Percentiles rank a stretch among this genome's conserved stretches.
Evolutionary conservation across 805 yeast genomes (phyloP).

Genomic region (Wickerhamiella bombiphila): DNA sequence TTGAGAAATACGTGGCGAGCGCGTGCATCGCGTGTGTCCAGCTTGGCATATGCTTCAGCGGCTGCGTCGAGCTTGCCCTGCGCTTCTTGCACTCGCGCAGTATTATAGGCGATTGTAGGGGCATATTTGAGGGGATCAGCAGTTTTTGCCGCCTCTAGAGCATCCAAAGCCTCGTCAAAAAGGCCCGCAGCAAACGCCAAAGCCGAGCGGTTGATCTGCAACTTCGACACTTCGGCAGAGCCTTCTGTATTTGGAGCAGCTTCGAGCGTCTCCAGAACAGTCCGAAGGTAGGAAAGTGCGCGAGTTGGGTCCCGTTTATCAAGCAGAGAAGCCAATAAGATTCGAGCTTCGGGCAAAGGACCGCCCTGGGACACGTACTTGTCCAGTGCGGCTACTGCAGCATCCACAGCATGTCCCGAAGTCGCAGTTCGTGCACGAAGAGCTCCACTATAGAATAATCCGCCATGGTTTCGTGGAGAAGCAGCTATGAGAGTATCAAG

Average conservation of each 20-base stretch:
- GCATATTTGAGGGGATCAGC: constrained; percentile 6
- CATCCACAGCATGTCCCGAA: constrained; percentile 24
- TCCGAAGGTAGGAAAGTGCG: constrained; percentile 47
- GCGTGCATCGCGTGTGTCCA: constrained; percentile 7
- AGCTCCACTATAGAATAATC: constrained; percentile 53
- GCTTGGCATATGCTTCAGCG: constrained; percentile 31
- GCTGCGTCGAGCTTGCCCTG: constrained; percentile 27
- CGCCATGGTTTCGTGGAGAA: constrained; percentile 58
- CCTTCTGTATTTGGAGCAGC: no score
- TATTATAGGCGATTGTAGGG: constrained; percentile 48
- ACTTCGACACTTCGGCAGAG: constrained; percentile 18
- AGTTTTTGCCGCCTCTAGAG: constrained; percentile 36
- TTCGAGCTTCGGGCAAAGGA: constrained; percentile 48
- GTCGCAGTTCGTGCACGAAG: constrained; percentile 35
- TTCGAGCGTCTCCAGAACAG: constrained; percentile 40
- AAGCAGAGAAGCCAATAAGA: constrained; percentile 53
- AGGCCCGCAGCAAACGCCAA: constrained; percentile 56
- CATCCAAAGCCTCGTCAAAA: constrained; percentile 39
- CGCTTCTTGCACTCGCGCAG: constrained; percentile 59
- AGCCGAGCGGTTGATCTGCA: constrained; percentile 75
- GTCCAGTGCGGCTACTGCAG: constrained; percentile 50
- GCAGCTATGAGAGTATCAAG: constrained; percentile 59
- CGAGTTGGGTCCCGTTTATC: constrained; percentile 39
- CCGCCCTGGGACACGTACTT: constrained; percentile 49
- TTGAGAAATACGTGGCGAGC: constrained; percentile 9